Base-by-base conservation (phyloP, 176 grass and related monocot genomes). In the Eragrostis nindensis region DNA sequence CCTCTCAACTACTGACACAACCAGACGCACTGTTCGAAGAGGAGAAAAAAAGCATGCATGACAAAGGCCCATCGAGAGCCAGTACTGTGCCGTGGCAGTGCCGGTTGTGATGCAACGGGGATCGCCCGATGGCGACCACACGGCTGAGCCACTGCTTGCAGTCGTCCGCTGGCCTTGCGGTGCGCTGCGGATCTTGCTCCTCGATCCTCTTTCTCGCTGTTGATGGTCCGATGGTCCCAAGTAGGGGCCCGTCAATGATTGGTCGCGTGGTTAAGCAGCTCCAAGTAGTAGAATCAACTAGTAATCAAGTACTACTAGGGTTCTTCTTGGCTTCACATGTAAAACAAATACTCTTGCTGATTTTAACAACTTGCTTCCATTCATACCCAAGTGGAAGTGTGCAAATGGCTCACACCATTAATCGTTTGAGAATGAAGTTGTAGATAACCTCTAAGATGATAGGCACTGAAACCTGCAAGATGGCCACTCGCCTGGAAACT, bases 1-100 rank as follows among this genome's bases (percentile, higher is more conserved):
- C 68, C 68, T 70, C 22, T 70, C 43, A 48, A 46, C 42, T 15
- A 43, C 68, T 70, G 68, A 48, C 68, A 48, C 13, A 26, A 27
- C 68, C 13, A 15, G 44, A 46, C 21, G 7, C 41, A 26, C 41
- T 46, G 41, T 27, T 44, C n/a, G 41, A 24, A 27, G n/a, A 70
- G 42, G 12, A 14, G 2, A 5, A 2, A 25, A 27, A 27, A 14
- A 25, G n/a, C n/a, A 42, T 6, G 41, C 41, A 45, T 24, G n/a
- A 14, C 22, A 44, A 18, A 18, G 30, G 63, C 6, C 12, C 21
- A 9, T n/a, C 38, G 8, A 24, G 40, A 24, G 40, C 40, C 18
- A 36, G n/a, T n/a, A 41, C 36, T 11, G 32, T 8, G 17, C 30
- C 65, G 65, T 43, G 38, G 36, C 65, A 68, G 65, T 7, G 17